Conservation (phyloP, 208 protist species). For the Porcisia hertigi region DNA sequence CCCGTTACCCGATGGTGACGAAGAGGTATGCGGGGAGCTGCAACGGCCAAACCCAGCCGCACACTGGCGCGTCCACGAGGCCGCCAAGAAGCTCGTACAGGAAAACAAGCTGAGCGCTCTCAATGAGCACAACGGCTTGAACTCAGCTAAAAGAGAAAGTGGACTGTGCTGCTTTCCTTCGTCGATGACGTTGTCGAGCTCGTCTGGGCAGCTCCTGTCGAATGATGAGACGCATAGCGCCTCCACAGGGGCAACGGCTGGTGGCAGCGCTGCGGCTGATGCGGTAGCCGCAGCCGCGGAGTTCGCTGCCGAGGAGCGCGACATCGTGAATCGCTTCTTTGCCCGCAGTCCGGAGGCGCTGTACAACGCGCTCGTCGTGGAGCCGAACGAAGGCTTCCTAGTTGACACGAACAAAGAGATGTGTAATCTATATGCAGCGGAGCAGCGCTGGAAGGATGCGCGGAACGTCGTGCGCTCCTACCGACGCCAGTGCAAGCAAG, state of each 20-base stretch:
- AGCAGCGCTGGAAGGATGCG: conserved; percentile 41
- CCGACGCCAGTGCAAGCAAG: conserved; percentile 27
- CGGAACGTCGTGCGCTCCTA: conserved; percentile 35
- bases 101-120: background rate
- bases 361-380: conserved; percentile 37
- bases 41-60: conserved; percentile 30
- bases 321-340: conserved; percentile 28
- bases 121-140: background rate
- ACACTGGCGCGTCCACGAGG: conserved; percentile 35
- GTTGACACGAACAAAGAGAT: conserved; percentile 68
- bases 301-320: conserved; percentile 22
- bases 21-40: conserved; percentile 29
- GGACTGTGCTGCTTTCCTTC: conserved; percentile 5
- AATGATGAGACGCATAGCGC: background rate
- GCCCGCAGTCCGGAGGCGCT: conserved; percentile 33
- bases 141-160: background rate
- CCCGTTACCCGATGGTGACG: conserved; percentile 17
- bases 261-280: background rate
- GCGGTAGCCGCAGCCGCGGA: conserved; percentile 3
- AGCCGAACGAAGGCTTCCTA: conserved; percentile 34
- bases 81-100: conserved; percentile 8
- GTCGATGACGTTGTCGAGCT: background rate
- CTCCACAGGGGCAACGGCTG: conserved; percentile 6
- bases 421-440: conserved; percentile 44
- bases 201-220: background rate